phyloP scores from a whole-genome alignment of 139 green algal genomes.

The Gonium pectorale region DNA sequence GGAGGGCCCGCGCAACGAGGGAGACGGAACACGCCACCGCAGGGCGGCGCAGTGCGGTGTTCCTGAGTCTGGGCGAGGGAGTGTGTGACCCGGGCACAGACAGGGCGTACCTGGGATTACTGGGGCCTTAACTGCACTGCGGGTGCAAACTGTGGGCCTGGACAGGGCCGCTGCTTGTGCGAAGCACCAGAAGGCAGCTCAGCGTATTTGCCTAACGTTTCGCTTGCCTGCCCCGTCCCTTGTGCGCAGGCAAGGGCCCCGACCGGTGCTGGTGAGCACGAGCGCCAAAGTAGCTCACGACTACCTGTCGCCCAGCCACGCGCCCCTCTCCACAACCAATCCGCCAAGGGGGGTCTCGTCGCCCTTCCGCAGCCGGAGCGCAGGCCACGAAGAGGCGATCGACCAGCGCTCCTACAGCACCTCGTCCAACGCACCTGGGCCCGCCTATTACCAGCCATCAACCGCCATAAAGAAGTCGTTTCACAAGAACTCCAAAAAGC shows the following conservation, averaged over 20 bases:
- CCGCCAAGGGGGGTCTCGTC: slow-evolving; percentile 10
- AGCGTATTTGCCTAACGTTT: too few species aligned
- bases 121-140: too few species aligned
- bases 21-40: too few species aligned
- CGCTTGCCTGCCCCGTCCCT: too few species aligned
- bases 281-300: slow-evolving; percentile 24
- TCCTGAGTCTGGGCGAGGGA: too few species aligned
- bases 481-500: slow-evolving; percentile 21
- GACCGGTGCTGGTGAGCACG: slow-evolving; percentile 16
- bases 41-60: too few species aligned
- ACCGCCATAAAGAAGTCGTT: neutral
- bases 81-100: too few species aligned
- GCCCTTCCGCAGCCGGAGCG: slow-evolving; percentile 27
- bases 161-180: too few species aligned
- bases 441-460: slow-evolving; percentile 27
- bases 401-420: slow-evolving; percentile 15
- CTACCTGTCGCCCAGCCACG: slow-evolving; percentile 27
- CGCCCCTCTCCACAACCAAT: slow-evolving; percentile 1
- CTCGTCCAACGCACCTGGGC: slow-evolving; percentile 26
- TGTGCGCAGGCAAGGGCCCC: neutral
- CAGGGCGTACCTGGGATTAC: too few species aligned
- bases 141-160: too few species aligned
- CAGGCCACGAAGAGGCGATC: slow-evolving; percentile 21
- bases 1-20: too few species aligned
- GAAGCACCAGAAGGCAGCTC: too few species aligned